Percentiles rank a stretch among this genome's conserved stretches.
phyloP scores from a whole-genome alignment of 2,329 filamentous ascomycete genomes.

The Colletotrichum lentis region DNA sequence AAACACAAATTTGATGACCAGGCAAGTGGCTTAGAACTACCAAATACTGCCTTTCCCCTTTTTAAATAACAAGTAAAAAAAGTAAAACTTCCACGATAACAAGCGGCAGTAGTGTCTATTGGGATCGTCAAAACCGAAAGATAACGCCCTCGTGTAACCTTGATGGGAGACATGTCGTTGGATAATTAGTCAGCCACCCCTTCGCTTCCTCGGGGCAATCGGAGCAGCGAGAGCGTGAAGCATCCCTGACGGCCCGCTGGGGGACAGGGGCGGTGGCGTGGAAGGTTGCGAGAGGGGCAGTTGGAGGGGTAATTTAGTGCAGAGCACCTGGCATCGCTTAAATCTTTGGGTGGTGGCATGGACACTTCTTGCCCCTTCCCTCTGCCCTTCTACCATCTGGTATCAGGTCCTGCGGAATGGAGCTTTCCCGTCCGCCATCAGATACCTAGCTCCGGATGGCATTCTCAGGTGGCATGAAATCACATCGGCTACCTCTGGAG shows the following conservation, averaged over 20 bases:
- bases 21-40: background rate
- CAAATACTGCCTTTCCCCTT: background rate
- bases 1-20: background rate
- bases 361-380: background rate
- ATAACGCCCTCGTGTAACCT: slow-evolving; percentile 15
- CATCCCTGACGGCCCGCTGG: slow-evolving; percentile 13
- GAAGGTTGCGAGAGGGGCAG: slow-evolving; percentile 26
- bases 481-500: background rate
- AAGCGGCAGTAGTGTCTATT: background rate
- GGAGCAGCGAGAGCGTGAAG: slow-evolving; percentile 30
- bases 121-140: no score
- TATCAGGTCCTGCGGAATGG: slow-evolving; percentile 12
- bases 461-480: slow-evolving; percentile 18
- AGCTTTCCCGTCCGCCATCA: slow-evolving; percentile 24
- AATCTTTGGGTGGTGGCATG: slow-evolving; percentile 23
- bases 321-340: slow-evolving; percentile 12
- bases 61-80: no score
- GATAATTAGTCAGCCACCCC: slow-evolving; percentile 29
- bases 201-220: slow-evolving; percentile 31
- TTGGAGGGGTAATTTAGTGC: slow-evolving; percentile 30
- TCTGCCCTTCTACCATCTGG: background rate
- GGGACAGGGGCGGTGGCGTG: slow-evolving; percentile 20
- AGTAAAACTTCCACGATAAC: no score
- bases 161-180: slow-evolving; percentile 31
- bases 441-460: slow-evolving; percentile 9